Percentiles rank a stretch among this genome's conserved stretches.
Evolutionary conservation across 768 basidiomycete genomes (phyloP).

Genomic region (Polyporus arcularius): DNA sequence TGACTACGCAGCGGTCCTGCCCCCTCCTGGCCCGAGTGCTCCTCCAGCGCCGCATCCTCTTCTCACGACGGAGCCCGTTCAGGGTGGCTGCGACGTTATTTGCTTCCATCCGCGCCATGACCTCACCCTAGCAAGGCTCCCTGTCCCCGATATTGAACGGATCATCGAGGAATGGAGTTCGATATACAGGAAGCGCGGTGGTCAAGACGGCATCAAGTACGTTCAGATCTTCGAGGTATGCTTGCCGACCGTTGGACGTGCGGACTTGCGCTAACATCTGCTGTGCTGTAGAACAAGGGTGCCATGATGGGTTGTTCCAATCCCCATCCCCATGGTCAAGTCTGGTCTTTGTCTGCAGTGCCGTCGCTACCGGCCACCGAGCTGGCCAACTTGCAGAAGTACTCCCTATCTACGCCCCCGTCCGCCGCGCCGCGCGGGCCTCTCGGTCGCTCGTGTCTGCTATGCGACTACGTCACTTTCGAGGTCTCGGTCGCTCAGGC

Average conservation of each 20-base stretch:
- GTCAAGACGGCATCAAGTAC: conserved; percentile 69
- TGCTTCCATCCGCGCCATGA: conserved; percentile 88
- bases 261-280: not conserved
- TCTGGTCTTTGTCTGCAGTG: conserved; percentile 76
- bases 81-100: conserved; percentile 86
- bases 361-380: conserved; percentile 74
- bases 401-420: conserved; percentile 40
- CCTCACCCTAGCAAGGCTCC: conserved; percentile 74
- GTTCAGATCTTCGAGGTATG: conserved; percentile 90
- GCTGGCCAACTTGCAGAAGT: conserved; percentile 54
- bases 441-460: conserved; percentile 61
- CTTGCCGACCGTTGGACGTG: not conserved
- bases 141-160: conserved; percentile 52
- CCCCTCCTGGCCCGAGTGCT: conserved; percentile 55
- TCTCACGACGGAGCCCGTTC: conserved; percentile 62
- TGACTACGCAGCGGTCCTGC: conserved; percentile 80
- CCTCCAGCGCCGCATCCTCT: conserved; percentile 61
- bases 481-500: conserved; percentile 50
- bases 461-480: conserved; percentile 77
- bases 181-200: conserved; percentile 61
- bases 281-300: conserved; percentile 54
- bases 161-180: conserved; percentile 76
- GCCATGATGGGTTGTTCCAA: conserved; percentile 95
- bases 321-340: conserved; percentile 92
- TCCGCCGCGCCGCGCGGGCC: conserved; percentile 55